Base-by-base conservation (phyloP, 768 basidiomycete genomes). In the Termitomyces bulborhizus region DNA sequence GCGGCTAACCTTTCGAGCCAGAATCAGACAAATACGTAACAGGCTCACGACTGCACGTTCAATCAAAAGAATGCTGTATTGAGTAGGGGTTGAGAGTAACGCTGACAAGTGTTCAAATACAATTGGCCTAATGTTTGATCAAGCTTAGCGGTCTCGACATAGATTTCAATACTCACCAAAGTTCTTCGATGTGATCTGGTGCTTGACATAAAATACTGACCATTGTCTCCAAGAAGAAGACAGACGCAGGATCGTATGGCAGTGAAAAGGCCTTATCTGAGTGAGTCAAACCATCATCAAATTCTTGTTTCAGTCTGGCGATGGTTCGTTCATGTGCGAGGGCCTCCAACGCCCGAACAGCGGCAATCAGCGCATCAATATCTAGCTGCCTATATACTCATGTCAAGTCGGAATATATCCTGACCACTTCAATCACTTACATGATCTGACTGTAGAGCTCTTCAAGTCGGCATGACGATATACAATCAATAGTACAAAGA, bases 191-290 rank as follows among this genome's bases (percentile, higher is more conserved):
- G 61, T 86, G 80, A 57, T 85, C 80, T 7, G 86, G 80, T 1
- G 87, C 82, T 56, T 91, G 84, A 59, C 81, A 85, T 1, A 88
- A 80, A 40, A 98, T 84, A 68, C 93, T 96, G 60, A 93, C 85
- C 88, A 98, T 96, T 48, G 84, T 90, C 69, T 99, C 97, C 57
- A 98, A 71, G 37, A 98, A 83, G 72, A 98, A 96, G 1, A 97
- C 86, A 7, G 94, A 91, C 3, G 93, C 91, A 11, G 97, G 93
- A 67, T 99, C 97, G 63, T 98, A 99, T 9, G 95, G 84, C 8
- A 96, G 71, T 49, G 86, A 79, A 51, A 76, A 79, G 2, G 71
- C 79, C 64, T 72, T 71, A 18, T 74, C 64, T 2, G 71, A 63
- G 1, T 76, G 67, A 27, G 73, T 63, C 40, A 68, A 64, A 51